phyloP scores from a whole-genome alignment of 352 stramenopile species.

The Lagenidium sp. region DNA sequence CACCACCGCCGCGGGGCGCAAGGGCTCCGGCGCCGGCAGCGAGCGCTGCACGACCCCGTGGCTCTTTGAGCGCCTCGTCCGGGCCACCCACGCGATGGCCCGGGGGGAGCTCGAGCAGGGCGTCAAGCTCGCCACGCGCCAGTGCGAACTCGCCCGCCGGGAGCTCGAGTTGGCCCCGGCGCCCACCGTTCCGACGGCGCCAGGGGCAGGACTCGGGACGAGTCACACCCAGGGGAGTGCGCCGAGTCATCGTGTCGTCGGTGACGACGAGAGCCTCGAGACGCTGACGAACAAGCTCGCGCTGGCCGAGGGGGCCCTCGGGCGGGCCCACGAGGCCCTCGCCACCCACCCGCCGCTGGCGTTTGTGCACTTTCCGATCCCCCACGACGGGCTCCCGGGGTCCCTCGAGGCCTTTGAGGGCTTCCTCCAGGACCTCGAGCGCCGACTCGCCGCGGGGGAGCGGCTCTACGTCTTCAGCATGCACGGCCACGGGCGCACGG shows the following conservation, averaged over 20 bases:
- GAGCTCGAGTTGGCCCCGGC: conserved; percentile 13
- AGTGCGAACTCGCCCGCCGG: conserved; percentile 27
- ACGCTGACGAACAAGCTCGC: conserved; percentile 31
- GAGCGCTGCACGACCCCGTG: conserved; percentile 12
- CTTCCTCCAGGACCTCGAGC: conserved; percentile 33
- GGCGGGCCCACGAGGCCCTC: conserved; percentile 24
- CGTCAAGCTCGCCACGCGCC: conserved; percentile 26
- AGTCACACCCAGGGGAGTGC: conserved; percentile 2
- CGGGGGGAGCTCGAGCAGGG: conserved; percentile 24
- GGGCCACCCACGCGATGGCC: conserved; percentile 31
- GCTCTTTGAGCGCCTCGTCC: conserved; percentile 43
- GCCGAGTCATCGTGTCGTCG: too few relatives aligned
- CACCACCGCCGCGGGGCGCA: background rate
- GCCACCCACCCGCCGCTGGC: conserved; percentile 23
- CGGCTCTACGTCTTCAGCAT: conserved; percentile 75
- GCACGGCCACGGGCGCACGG: conserved; percentile 58
- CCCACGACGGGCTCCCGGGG: conserved; percentile 20
- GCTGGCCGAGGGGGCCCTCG: conserved; percentile 33
- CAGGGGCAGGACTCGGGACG: background rate
- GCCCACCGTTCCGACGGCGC: conserved; percentile 4
- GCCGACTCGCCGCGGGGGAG: conserved; percentile 30
- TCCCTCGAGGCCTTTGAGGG: conserved; percentile 11
- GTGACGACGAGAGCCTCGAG: too few relatives aligned
- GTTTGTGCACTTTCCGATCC: conserved; percentile 50
- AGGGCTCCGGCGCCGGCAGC: background rate